phyloP scores from a whole-genome alignment of 1,139 yeast species.

The Kurtzmaniella quercitrusa region DNA sequence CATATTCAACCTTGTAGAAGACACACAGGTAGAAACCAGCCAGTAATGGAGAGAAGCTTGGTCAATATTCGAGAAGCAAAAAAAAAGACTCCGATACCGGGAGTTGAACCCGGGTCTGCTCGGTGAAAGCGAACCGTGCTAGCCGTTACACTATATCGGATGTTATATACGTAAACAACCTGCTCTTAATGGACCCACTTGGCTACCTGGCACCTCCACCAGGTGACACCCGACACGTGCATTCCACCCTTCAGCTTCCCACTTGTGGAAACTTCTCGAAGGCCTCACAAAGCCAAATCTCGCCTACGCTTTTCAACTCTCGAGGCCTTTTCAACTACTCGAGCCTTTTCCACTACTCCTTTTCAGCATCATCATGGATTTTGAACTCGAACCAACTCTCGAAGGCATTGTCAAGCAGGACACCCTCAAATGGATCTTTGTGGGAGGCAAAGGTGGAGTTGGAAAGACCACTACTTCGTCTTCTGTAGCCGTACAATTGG shows the following conservation, averaged over 20 bases:
- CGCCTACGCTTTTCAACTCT: no score
- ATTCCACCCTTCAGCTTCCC: not conserved
- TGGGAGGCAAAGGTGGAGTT: slow-evolving; percentile 99
- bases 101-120: slow-evolving; percentile 82
- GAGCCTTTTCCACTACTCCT: no score
- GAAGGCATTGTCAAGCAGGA: slow-evolving; percentile 61
- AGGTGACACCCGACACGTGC: no score
- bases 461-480: slow-evolving; percentile 98
- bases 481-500: slow-evolving; percentile 87
- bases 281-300: not conserved
- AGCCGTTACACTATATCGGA: slow-evolving; percentile 81
- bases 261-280: not conserved
- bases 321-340: no score
- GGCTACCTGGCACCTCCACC: no score
- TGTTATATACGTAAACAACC: not conserved
- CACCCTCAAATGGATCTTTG: slow-evolving; percentile 90
- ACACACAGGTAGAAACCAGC: no score
- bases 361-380: slow-evolving; percentile 35
- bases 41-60: no score
- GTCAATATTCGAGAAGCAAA: no score
- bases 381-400: slow-evolving; percentile 61
- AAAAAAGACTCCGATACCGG: slow-evolving; percentile 62
- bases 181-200: no score
- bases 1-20: no score
- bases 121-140: slow-evolving; percentile 83